A percentile compares a stretch with the other conserved stretches of the same genome.
phyloP scores from a whole-genome alignment of 768 basidiomycete species.

The Leucocoprinus leucothites region DNA sequence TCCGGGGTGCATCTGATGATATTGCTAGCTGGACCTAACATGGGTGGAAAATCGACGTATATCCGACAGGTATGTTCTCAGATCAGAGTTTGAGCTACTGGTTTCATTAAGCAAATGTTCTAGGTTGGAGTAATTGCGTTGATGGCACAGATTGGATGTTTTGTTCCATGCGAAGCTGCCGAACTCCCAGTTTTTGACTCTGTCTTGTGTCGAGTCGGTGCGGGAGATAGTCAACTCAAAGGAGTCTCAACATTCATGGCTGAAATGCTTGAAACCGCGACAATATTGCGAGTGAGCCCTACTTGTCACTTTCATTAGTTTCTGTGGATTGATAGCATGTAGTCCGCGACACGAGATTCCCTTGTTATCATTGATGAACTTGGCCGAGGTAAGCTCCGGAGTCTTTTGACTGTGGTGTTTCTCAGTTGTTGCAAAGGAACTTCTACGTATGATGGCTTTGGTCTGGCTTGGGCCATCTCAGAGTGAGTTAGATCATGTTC shows the following conservation, averaged over 20 bases:
- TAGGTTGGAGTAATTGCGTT: conserved; percentile 91
- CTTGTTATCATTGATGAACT: conserved; percentile 98
- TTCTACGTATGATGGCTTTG: conserved; percentile 97
- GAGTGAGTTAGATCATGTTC: conserved; percentile 50
- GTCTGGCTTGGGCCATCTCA: conserved; percentile 97
- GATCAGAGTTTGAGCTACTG: neutral
- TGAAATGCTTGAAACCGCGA: conserved; percentile 98
- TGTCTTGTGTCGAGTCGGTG: conserved; percentile 92
- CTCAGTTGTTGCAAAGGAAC: conserved; percentile 51
- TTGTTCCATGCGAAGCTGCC: conserved; percentile 90
- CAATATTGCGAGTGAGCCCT: conserved; percentile 74
- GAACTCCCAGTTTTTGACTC: conserved; percentile 92
- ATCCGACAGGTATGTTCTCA: conserved; percentile 71
- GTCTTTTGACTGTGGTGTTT: neutral
- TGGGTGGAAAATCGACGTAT: conserved; percentile 98
- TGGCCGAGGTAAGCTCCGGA: conserved; percentile 59
- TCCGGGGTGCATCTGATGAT: neutral
- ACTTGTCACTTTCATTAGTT: neutral
- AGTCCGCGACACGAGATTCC: conserved; percentile 92
- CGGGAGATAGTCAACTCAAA: conserved; percentile 96
- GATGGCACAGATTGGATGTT: conserved; percentile 95
- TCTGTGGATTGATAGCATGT: neutral
- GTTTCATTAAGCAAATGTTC: neutral
- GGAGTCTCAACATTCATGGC: conserved; percentile 99
- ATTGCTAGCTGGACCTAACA: conserved; percentile 85